These are phyloP conservation scores for Drechslerella dactyloides DNA, from an alignment of 2,329 filamentous ascomycete species.

Conservation along the genomic window DNA sequence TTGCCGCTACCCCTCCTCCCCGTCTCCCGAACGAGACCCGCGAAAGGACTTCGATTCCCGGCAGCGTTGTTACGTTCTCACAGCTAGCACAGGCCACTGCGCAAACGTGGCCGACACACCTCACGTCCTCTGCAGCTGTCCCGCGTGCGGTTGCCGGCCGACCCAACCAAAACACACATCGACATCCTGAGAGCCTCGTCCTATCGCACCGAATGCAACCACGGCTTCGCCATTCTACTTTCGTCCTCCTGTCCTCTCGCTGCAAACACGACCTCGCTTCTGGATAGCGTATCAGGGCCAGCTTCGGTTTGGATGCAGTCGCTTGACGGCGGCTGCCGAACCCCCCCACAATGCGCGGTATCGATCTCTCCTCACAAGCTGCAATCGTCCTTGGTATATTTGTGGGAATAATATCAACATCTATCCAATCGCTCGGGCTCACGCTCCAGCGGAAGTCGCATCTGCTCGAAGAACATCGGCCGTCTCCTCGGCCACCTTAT, in stretches of 20 bases:
- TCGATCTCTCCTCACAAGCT: conserved; percentile 77
- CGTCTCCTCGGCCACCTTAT: conserved; percentile 81
- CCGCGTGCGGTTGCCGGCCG: background rate
- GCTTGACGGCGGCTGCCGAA: conserved; percentile 19
- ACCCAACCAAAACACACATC: background rate
- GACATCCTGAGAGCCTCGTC: background rate
- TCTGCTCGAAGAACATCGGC: conserved; percentile 94
- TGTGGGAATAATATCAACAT: conserved; percentile 90
- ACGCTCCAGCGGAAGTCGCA: conserved; percentile 98
- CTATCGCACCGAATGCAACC: background rate
- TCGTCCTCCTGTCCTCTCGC: background rate
- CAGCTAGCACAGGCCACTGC: too few species aligned
- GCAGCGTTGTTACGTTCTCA: too few species aligned
- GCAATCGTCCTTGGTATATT: conserved; percentile 87
- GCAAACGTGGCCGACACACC: too few species aligned
- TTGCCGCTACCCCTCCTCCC: too few species aligned
- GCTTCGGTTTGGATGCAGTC: conserved; percentile 21
- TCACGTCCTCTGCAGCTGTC: background rate
- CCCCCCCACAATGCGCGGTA: conserved; percentile 71
- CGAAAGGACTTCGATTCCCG: too few species aligned
- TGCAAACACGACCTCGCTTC: background rate
- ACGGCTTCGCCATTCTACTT: background rate
- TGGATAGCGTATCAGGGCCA: background rate
- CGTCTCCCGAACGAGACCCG: too few species aligned
- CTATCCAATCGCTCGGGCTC: conserved; percentile 90